These are phyloP conservation scores for Phytophthora fragariaefolia DNA, from an alignment of 352 stramenopile species.

Conservation along the genomic window DNA sequence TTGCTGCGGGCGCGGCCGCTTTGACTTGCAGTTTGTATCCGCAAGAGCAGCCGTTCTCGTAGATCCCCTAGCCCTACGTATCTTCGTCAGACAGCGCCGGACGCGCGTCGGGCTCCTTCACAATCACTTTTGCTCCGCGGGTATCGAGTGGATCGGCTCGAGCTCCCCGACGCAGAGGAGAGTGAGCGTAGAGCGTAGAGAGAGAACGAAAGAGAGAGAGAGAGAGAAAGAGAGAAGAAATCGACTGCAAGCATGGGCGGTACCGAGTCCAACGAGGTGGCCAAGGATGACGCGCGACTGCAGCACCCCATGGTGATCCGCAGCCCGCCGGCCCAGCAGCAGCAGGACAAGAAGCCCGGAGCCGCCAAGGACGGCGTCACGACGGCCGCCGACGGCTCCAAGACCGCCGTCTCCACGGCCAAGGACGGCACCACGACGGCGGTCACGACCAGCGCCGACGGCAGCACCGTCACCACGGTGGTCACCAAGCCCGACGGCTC, in stretches of 20 bases:
- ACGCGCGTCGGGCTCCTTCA: constrained; percentile 16
- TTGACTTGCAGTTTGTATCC: too few species aligned
- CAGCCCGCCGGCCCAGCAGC: constrained; percentile 9
- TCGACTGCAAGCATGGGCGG: constrained; percentile 33
- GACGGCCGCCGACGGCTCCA: constrained; percentile 21
- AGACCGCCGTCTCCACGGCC: constrained; percentile 23
- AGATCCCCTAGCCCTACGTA: constrained; percentile 15
- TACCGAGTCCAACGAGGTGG: constrained; percentile 36
- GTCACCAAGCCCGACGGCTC: constrained; percentile 35
- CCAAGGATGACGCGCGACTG: constrained; percentile 34
- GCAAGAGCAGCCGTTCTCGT: too few species aligned
- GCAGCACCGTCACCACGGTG: constrained; percentile 32
- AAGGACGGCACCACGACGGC: constrained; percentile 34
- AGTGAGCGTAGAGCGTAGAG: constrained; percentile 15
- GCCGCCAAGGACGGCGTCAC: constrained; percentile 16
- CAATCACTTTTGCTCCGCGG: constrained; percentile 31
- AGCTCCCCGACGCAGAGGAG: background rate
- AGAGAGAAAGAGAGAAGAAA: constrained; percentile 6
- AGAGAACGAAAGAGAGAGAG: constrained; percentile 9
- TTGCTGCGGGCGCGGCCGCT: too few species aligned
- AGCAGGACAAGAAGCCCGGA: constrained; percentile 17
- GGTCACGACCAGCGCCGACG: constrained; percentile 42
- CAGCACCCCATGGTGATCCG: constrained; percentile 30
- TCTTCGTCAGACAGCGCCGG: constrained; percentile 15
- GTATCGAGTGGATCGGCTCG: constrained; percentile 19